Base-by-base conservation (phyloP, 768 basidiomycete genomes). In the Chalciporus sphaerocephalus region DNA sequence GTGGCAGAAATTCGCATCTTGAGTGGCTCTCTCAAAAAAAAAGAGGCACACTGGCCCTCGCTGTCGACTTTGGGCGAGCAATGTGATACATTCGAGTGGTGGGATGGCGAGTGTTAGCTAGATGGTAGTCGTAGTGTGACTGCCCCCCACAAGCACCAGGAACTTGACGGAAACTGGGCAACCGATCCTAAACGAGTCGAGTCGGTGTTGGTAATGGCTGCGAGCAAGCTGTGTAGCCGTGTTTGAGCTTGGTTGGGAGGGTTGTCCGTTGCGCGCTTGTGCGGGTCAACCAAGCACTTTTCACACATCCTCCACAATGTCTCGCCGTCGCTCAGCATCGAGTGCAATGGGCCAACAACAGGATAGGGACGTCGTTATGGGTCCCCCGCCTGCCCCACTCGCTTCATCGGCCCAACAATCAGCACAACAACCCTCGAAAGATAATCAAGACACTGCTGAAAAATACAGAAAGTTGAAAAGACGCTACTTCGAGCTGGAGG, bases 381-480 rank as follows among this genome's bases (percentile, higher is more conserved):
- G 71, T 9, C 73, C 79, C 0, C 71, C 76, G 1, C 70, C 68
- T 17, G 53, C 68, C 24, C 53, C 68, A 12, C 69, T 71, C 54
- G 47, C 60, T 42, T 56, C 67, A 13, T 40, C 66, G 11, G 37
- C 61, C 11, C 66, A 58, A 22, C 57, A 61, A 15, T 40, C 57
- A 2, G 38, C 58, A 17, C 61, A 66, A 9, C 66, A 60, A 23
- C 42, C 60, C 13, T 5, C 37, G 15, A 73, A 68, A 42, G 74
- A 77, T 47, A 56, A 48, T 40, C 72, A 71, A 40, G 82, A 81
- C 40, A 60, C 74, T 50, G 55, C 57, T 38, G 83, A 85, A 67
- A 86, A 84, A 64, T 83, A 85, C 62, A 69, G 67, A 48, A 78
- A 73, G 52, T 70, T 86, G 42, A 88, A 88, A 60, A 67, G 80